A percentile compares a stretch with the other conserved stretches of the same genome.
Conservation (phyloP, 768 basidiomycete genomes). For the Pisolithus orientalis region DNA sequence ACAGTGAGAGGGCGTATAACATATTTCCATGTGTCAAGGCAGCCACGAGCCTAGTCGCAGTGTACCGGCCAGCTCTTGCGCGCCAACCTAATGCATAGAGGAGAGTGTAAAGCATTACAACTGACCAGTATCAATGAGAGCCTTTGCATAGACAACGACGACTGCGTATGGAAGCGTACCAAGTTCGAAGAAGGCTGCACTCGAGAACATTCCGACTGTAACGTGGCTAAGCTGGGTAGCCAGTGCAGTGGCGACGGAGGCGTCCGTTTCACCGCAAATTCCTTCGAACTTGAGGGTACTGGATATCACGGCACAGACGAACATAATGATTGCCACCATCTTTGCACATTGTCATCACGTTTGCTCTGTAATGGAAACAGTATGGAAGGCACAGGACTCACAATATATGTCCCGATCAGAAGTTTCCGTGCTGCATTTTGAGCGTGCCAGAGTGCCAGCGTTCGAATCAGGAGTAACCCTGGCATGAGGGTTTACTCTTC, state of each 20-base stretch:
- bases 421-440: background rate
- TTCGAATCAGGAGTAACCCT: conserved; percentile 11
- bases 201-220: conserved; percentile 6
- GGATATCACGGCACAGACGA: conserved; percentile 2
- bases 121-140: background rate
- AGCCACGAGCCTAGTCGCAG: background rate
- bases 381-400: background rate
- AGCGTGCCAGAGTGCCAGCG: conserved; percentile 5
- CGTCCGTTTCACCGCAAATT: conserved; percentile 2
- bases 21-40: conserved; percentile 6
- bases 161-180: background rate
- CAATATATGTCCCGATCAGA: conserved; percentile 1
- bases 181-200: conserved; percentile 8
- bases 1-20: conserved; percentile 5
- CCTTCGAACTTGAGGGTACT: conserved; percentile 1
- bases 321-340: conserved; percentile 4
- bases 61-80: background rate
- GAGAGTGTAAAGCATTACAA: background rate
- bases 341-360: background rate
- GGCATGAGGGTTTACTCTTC: background rate
- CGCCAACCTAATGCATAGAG: background rate
- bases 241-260: background rate
- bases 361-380: background rate
- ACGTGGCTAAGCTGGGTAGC: conserved; percentile 4
- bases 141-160: background rate